A percentile compares a stretch with the other conserved stretches of the same genome.
These are phyloP conservation scores for Salix suchowensis DNA, from an alignment of 345 rosid species.

Conservation along the genomic window DNA sequence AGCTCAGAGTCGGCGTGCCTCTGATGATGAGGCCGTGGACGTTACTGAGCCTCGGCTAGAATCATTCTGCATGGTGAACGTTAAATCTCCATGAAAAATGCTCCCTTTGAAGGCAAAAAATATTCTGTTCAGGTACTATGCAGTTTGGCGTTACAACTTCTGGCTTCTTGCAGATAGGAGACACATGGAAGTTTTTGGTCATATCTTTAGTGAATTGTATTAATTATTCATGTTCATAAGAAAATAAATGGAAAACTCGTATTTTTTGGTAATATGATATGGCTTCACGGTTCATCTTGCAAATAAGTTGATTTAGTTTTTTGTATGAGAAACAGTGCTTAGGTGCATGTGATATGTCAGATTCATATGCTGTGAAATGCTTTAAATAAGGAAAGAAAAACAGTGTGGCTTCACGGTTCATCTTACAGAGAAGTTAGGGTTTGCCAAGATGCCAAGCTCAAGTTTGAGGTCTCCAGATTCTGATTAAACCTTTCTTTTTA, in stretches of 20 bases:
- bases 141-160: slow-evolving; percentile 1
- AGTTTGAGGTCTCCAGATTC: no score
- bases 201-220: background rate
- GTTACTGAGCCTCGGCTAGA: slow-evolving; percentile 84
- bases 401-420: no score
- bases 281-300: background rate
- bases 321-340: background rate
- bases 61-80: slow-evolving; percentile 55
- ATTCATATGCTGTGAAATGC: background rate
- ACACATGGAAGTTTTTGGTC: slow-evolving; percentile 19
- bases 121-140: slow-evolving; percentile 3
- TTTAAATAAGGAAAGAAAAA: background rate
- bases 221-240: background rate
- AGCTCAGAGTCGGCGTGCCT: slow-evolving; percentile 40
- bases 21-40: slow-evolving; percentile 74
- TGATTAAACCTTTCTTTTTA: no score
- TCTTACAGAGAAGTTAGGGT: no score
- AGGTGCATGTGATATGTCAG: background rate
- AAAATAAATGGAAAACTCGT: background rate
- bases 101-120: background rate
- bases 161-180: slow-evolving; percentile 6
- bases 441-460: no score
- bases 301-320: background rate
- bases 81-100: slow-evolving; percentile 38
- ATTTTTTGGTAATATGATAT: background rate